These are phyloP conservation scores for Aspergillus terreus DNA, from an alignment of 2,329 filamentous ascomycete genomes.

Conservation along the genomic window DNA sequence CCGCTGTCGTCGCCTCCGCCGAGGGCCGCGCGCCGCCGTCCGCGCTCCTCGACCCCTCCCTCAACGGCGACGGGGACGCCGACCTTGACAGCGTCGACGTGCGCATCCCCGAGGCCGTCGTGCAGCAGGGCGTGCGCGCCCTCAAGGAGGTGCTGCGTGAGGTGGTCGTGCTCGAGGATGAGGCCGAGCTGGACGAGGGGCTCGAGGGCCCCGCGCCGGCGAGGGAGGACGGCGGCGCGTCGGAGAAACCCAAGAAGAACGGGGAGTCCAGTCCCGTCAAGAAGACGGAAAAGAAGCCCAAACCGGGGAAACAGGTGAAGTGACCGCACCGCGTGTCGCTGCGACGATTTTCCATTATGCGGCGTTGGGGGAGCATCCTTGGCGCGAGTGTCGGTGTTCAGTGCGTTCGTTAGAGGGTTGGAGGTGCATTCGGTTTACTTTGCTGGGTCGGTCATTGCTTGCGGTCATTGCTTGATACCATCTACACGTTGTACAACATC, in stretches of 20 bases:
- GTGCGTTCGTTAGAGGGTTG: too few relatives aligned
- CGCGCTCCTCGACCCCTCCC: neutral
- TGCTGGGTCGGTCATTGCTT: constrained; percentile 6
- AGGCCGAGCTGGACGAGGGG: constrained; percentile 15
- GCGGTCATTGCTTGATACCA: constrained; percentile 9
- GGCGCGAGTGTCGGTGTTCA: neutral
- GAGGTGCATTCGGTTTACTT: neutral
- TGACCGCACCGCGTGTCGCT: neutral
- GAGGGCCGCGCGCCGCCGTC: constrained; percentile 29
- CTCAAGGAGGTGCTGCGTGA: constrained; percentile 51
- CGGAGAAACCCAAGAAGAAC: constrained; percentile 11
- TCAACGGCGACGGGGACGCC: constrained; percentile 7
- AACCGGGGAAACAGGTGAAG: constrained; percentile 19
- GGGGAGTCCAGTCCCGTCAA: constrained; percentile 22
- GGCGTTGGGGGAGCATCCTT: neutral
- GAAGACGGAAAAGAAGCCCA: constrained; percentile 24
- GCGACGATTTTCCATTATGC: neutral
- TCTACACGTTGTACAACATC: constrained; percentile 9
- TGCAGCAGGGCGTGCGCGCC: constrained; percentile 49
- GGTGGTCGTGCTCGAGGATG: constrained; percentile 46
- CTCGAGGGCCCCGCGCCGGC: constrained; percentile 6
- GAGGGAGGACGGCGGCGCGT: constrained; percentile 5
- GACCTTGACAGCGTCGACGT: constrained; percentile 44
- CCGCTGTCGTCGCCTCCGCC: constrained; percentile 49
- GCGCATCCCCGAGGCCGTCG: constrained; percentile 46